Conservation (phyloP, 148 eudicot species). For the Limonium bicolor region DNA sequence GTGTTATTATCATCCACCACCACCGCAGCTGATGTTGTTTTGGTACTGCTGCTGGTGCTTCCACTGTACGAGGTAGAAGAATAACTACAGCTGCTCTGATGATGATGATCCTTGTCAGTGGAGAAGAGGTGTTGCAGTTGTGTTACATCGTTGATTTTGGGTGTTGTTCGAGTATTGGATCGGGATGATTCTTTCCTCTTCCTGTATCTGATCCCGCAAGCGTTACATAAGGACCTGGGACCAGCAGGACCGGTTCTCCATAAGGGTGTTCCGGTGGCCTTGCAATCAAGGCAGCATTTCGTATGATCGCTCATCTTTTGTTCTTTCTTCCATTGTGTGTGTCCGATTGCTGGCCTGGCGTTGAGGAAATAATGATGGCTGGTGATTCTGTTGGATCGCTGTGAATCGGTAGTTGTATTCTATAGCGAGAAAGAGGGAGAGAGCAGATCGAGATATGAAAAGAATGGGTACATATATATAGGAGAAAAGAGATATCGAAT, state of each 20-base stretch:
- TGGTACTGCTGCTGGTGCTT: conserved; percentile 4
- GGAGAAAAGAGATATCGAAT: too few relatives aligned
- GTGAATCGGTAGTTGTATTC: too few relatives aligned
- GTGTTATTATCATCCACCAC: conserved; percentile 6
- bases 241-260: conserved; percentile 69
- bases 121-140: conserved; percentile 2
- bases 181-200: conserved; percentile 31
- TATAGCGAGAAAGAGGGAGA: too few relatives aligned
- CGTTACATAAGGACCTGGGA: conserved; percentile 65
- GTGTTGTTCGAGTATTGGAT: too few relatives aligned
- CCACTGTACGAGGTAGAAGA: background rate
- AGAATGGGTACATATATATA: too few relatives aligned
- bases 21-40: conserved; percentile 3
- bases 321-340: too few relatives aligned
- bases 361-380: too few relatives aligned
- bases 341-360: too few relatives aligned
- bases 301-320: conserved; percentile 14
- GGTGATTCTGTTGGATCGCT: too few relatives aligned
- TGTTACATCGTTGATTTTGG: too few relatives aligned
- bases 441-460: too few relatives aligned
- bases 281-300: conserved; percentile 23
- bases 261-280: conserved; percentile 32
- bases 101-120: conserved; percentile 6
- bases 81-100: background rate
- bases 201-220: conserved; percentile 54